Evolutionary conservation across 225 moss, liverwort and hornwort species (phyloP), one percentile per base, ranked within the genome.

Genomic region (Pleurozium schreberi): DNA sequence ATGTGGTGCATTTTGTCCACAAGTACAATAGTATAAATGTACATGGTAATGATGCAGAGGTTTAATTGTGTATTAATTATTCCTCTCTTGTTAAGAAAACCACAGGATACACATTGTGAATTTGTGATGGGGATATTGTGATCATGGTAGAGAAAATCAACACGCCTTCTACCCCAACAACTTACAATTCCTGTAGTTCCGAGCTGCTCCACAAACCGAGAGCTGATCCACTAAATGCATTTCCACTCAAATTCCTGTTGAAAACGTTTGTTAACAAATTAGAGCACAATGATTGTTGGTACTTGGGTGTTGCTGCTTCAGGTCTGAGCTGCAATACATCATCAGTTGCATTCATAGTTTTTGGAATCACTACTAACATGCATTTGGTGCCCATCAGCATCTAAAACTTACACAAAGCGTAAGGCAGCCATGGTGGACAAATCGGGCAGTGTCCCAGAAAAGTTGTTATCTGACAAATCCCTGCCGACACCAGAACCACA

Each of bases 171-270:
- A 12, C 36, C 21, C 26, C 5, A 49, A 59, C 61, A 75, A 85
- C 89, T 68, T 75, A 89, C 91, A 91, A 5, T 61, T 87, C 89
- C 75, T 67, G 67, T 9, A 91, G 52, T 52, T 75, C 85, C 9
- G 55, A 75, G 26, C 28, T 75, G 45, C 33, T 87, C 89, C 87
- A 91, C 21, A 38, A 87, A 27, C 5, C 33, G 20, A 55, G 38
- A 81, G 68, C 62, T 68, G 88, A 26, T 75, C 92, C 92, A 68
- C 47, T 60, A 16, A 90, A 76, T 57, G 14, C 81, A 90, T 92
- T 92, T 52, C 82, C 47, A 82, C 87, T 90, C 85, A 90, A 57
- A 87, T 89, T 55, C 71, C 89, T 89, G 89, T 76, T 4, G 5
- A 64, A 10, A 36, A 64, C 57, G 20, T 1, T 45, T 34, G 20